Percentiles rank a stretch among this genome's conserved stretches.
phyloP scores from a whole-genome alignment of 2,329 filamentous ascomycete species.

The Verticillium alfalfae region DNA sequence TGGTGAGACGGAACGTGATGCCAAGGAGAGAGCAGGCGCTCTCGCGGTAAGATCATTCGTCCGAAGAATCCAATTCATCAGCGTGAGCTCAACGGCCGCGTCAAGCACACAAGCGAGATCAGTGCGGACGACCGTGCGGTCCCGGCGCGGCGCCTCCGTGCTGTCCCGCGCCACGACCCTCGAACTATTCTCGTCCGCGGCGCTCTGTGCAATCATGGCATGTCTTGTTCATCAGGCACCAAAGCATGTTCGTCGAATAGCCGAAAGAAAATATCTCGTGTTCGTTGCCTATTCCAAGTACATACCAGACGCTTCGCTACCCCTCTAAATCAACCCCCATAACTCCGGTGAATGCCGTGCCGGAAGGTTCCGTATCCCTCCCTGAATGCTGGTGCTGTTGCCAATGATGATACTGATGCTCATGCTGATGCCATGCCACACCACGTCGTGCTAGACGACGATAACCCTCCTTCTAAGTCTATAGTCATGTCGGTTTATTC shows the following conservation, averaged over 20 bases:
- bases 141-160: not conserved
- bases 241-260: not conserved
- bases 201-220: not conserved
- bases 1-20: no score
- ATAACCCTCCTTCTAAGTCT: not conserved
- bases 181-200: not conserved
- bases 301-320: not conserved
- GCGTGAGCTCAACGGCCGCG: not conserved
- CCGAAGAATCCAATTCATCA: not conserved
- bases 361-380: not conserved
- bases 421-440: not conserved
- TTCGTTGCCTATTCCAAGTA: not conserved
- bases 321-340: not conserved
- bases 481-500: not conserved
- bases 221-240: not conserved
- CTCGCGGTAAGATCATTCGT: no score
- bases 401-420: not conserved
- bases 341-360: not conserved
- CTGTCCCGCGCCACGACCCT: not conserved
- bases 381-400: not conserved
- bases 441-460: not conserved
- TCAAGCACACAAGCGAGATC: not conserved
- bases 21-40: no score
- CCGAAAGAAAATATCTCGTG: not conserved
- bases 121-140: no score